Conservation (phyloP, 2,329 filamentous ascomycete species). For the Neopestalotiopsis rosae region DNA sequence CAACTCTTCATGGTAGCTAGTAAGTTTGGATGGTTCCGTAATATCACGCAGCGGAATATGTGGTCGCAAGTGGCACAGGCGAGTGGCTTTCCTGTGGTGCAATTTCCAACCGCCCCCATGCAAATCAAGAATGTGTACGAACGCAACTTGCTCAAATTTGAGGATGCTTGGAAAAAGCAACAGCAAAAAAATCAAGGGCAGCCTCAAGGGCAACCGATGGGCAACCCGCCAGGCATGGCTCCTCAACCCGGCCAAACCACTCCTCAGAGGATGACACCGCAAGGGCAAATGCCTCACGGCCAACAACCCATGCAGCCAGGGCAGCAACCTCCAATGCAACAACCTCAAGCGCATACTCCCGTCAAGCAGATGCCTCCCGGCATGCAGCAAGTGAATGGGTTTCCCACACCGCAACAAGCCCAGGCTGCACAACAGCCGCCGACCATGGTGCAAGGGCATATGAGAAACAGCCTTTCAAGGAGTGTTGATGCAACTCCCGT, state of each 20-base stretch:
- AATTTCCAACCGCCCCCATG: conserved; percentile 69
- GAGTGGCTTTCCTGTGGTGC: conserved; percentile 65
- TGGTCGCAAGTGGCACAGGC: conserved; percentile 77
- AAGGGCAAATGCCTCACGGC: conserved; percentile 45
- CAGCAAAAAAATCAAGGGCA: conserved; percentile 61
- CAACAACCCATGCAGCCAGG: conserved; percentile 39
- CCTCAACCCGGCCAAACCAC: conserved; percentile 38
- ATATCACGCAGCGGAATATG: conserved; percentile 69
- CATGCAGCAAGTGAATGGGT: conserved; percentile 57
- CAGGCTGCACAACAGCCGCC: conserved; percentile 50
- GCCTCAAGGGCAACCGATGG: conserved; percentile 51
- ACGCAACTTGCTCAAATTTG: conserved; percentile 77
- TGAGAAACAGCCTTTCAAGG: conserved; percentile 57
- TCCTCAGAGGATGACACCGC: conserved; percentile 49
- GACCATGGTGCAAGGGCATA: conserved; percentile 48
- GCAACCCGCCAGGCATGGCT: conserved; percentile 42
- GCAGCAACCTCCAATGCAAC: conserved; percentile 47
- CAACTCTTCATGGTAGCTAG: conserved; percentile 79
- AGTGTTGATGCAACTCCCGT: conserved; percentile 52
- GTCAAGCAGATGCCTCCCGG: conserved; percentile 53
- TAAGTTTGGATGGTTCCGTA: conserved; percentile 78
- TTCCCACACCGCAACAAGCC: conserved; percentile 48
- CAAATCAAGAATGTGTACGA: conserved; percentile 79
- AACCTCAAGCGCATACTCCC: conserved; percentile 45
- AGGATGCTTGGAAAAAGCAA: conserved; percentile 67